Evolutionary conservation across 1,284 basidiomycete genomes (phyloP), one percentile per base, ranked within the genome.

Genomic region (Papiliotrema nemorosa): DNA sequence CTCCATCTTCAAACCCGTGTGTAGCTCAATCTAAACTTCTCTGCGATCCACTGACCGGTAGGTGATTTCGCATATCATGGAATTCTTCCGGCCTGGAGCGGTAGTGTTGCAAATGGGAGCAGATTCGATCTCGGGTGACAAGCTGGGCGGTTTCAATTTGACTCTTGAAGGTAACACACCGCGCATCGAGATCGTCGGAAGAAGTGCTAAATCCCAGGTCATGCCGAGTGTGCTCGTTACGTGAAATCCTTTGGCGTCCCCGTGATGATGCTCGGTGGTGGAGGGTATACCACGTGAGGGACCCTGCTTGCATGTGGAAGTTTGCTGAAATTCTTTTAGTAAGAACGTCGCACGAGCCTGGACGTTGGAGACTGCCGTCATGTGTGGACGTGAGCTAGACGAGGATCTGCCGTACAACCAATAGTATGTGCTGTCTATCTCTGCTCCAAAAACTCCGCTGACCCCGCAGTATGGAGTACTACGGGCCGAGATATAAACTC

Each of bases 131-230:
- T 90, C 93, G 0, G 96, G 96, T 12, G 96, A 99, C 70, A 93
- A 94, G 67, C 80, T 99, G 0, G 96, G 96, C 0, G 90, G 90
- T 59, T 84, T 99, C 67, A 99, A 99, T 73, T 78, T 99, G 39
- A 96, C 92, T 1, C 62, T 77, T 98, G 25, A 82, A 83, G 44
- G 91, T 97, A 31, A 88, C 87, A 0, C 92, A n/a, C n/a, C n/a
- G n/a, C n/a, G n/a, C 40, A 88, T 98, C 63, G 80, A 96, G 41
- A 80, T 98, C 3, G 96, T 94, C 33, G 94, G 94, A 2, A 96
- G 94, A 10, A 94, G 94, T 1, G 98, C 98, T 72, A 98, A 94
- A 97, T 99, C 92, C 81, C 87, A 72, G 94, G 91, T 83, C 94
- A 99, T 69, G 94, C 94, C 3, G 91, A 93, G 64, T 99, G 94